Base-by-base conservation (phyloP, 148 eudicot species). In the Rhododendron ferrugineum region DNA sequence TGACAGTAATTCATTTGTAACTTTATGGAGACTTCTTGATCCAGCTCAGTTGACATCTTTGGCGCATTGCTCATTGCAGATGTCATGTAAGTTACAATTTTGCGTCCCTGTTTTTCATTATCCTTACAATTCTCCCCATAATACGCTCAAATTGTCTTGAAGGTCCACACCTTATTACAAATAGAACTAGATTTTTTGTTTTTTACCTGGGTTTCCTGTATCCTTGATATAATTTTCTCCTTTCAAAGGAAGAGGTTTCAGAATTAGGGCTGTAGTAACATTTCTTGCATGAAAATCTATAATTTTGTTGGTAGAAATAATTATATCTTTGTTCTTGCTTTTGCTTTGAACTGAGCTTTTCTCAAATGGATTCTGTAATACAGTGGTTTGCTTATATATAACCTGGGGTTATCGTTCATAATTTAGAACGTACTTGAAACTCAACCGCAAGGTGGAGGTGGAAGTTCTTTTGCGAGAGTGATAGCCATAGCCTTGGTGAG, bases 41-140 rank as follows among this genome's bases (percentile, higher is more conserved):
- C 77, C 36, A 82, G 77, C 70, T 86, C 73, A 44, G 50, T 70
- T 28, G 82, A 76, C 78, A 60, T 64, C 78, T 9, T 36, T 44
- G 72, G 84, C 74, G 37, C 84, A 72, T 81, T 86, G 86, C 78
- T 85, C 60, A 78, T 72, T 78, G 56, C 82, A 82, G 83, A 83
- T 76, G 58, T 84, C 40, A n/a, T 79, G 81, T 83, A 60, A 88
- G 81, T 75, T 58, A 66, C 50, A 42, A 47, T 49, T 76, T 83
- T 89, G 80, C 0, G 26, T 86, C 74, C 78, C 47, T 26, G 18
- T 42, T 64, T 86, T 78, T 64, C 34, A 42, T 42, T 20, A 22
- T 23, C 23, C 11, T 26, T 46, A 66, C 72, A 26, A 26, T 26
- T n/a, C 11, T 64, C 47, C 76, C 58, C 49, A 36, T 58, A 58